A percentile compares a stretch with the other conserved stretches of the same genome.
Conservation (phyloP, 768 basidiomycete species). For the Glaciozyma antarctica region DNA sequence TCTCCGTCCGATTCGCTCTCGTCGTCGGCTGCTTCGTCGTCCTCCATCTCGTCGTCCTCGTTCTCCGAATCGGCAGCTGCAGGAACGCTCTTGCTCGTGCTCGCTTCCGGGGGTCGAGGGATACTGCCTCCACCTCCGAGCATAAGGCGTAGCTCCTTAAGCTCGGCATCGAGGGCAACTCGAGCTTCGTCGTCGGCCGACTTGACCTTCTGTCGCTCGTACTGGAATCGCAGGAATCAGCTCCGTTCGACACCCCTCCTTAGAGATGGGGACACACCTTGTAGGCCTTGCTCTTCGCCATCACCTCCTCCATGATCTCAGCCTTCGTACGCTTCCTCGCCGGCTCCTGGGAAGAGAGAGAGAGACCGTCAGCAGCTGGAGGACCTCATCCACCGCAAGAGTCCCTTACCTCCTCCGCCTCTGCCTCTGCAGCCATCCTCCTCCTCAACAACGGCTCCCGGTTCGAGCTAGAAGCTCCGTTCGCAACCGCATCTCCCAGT, state of each 20-base stretch:
- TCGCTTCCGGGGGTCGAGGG: constrained; percentile 8
- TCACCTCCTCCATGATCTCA: constrained; percentile 95
- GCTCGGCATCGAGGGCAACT: constrained; percentile 77
- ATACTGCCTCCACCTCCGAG: constrained; percentile 40
- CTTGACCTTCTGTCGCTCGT: constrained; percentile 75
- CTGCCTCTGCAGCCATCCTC: constrained; percentile 26
- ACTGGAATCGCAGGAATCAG: constrained; percentile 43
- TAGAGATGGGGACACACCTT: constrained; percentile 51
- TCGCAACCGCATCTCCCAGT: constrained; percentile 8
- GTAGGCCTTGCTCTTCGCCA: constrained; percentile 91
- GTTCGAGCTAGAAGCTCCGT: constrained; percentile 16
- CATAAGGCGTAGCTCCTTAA: constrained; percentile 66
- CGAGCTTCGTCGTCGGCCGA: constrained; percentile 78
- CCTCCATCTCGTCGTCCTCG: constrained; percentile 32
- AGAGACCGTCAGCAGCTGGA: neutral
- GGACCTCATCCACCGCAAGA: neutral
- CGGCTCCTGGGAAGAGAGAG: constrained; percentile 3
- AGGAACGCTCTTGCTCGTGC: neutral
- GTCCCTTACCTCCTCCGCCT: constrained; percentile 6
- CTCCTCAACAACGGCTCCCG: constrained; percentile 22
- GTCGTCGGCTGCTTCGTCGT: constrained; percentile 3
- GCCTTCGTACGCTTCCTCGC: constrained; percentile 81
- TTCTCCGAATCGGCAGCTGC: constrained; percentile 35
- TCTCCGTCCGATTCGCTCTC: constrained; percentile 4
- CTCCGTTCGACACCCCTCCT: neutral